Evolutionary conservation across 257 asterid species (phyloP).

Genomic region (Fraxinus quadrangulata): DNA sequence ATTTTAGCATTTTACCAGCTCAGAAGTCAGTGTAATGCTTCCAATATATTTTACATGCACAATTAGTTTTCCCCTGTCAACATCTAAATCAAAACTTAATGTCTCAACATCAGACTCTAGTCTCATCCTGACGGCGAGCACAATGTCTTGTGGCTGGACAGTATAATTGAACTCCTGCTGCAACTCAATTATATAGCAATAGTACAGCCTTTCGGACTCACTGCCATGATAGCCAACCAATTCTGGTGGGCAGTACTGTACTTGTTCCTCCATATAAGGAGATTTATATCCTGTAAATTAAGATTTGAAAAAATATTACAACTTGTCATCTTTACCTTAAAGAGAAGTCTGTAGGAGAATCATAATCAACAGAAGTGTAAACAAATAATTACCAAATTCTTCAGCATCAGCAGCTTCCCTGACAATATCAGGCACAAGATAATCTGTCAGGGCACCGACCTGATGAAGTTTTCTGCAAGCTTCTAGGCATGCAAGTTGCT

Average conservation of each 20-base stretch:
- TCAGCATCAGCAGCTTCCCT: conserved; percentile 55
- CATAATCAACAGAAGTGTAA: neutral
- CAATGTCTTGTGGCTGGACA: conserved; percentile 45
- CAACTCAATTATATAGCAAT: conserved; percentile 57
- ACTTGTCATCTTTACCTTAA: neutral
- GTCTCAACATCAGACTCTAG: conserved; percentile 45
- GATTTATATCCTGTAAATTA: conserved; percentile 42
- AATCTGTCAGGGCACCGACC: conserved; percentile 59
- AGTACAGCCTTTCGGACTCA: conserved; percentile 30
- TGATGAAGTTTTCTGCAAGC: conserved; percentile 84
- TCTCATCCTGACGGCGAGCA: conserved; percentile 54
- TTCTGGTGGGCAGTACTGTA: conserved; percentile 57
- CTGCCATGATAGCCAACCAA: conserved; percentile 43
- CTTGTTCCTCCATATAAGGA: conserved; percentile 37
- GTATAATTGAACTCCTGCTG: conserved; percentile 34
- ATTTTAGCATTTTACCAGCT: conserved; percentile 43
- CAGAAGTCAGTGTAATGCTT: conserved; percentile 30
- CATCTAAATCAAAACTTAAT: conserved; percentile 46
- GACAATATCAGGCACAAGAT: conserved; percentile 73
- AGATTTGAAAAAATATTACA: neutral
- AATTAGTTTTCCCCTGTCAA: conserved; percentile 43
- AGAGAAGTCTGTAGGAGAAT: neutral
- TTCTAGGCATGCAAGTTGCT: conserved; percentile 77
- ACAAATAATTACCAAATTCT: conserved; percentile 40
- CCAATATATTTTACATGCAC: conserved; percentile 40